phyloP scores from a whole-genome alignment of 345 rosid genomes.

The Salix arbutifolia region DNA sequence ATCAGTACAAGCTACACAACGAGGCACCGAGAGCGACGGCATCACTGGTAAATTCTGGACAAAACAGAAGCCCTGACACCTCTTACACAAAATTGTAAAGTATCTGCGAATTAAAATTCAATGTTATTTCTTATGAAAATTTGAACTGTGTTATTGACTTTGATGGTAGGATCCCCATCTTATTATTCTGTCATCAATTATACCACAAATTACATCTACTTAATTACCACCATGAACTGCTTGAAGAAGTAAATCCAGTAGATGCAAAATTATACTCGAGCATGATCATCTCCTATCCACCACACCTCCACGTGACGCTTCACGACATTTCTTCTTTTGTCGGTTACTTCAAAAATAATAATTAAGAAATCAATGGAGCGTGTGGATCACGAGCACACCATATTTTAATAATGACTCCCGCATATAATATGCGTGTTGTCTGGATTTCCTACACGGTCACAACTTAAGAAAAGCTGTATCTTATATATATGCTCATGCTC shows the following conservation, averaged over 20 bases:
- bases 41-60: no score
- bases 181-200: slow-evolving; percentile 12
- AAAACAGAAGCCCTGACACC: no score
- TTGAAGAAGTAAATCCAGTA: not conserved
- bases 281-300: not conserved
- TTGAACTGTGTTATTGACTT: slow-evolving; percentile 10
- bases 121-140: no score
- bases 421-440: not conserved
- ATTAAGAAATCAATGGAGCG: slow-evolving; percentile 1
- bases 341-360: not conserved
- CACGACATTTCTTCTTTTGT: not conserved
- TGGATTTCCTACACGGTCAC: not conserved
- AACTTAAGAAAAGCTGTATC: not conserved
- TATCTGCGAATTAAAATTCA: no score
- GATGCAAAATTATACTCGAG: not conserved
- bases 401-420: slow-evolving; percentile 1
- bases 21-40: no score
- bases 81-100: no score
- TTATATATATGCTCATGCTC: not conserved
- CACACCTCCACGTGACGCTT: not conserved
- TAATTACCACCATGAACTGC: not conserved
- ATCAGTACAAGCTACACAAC: no score
- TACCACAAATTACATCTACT: not conserved
- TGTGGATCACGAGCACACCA: slow-evolving; percentile 22
- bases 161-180: not conserved